Conservation (phyloP, 2,329 filamentous ascomycete species). For the Phoma sp. region DNA sequence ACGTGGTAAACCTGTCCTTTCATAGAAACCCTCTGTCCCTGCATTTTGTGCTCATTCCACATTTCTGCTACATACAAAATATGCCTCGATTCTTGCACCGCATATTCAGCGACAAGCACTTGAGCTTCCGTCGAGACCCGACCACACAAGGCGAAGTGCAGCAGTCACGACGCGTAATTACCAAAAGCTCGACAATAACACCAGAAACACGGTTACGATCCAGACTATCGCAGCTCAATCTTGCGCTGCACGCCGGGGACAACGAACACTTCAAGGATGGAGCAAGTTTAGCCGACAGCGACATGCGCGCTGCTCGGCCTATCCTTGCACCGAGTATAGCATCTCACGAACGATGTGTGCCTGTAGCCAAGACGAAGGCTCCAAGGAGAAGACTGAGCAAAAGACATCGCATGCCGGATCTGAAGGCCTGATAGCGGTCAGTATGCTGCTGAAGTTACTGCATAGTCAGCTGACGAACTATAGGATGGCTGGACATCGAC, state of each 20-base stretch:
- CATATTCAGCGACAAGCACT: slow-evolving; percentile 29
- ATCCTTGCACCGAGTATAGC: slow-evolving; percentile 26
- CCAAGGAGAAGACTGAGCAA: slow-evolving; percentile 29
- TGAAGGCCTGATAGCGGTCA: slow-evolving; percentile 7
- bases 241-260: slow-evolving; percentile 18
- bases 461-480: not conserved
- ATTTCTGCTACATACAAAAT: not conserved
- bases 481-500: not conserved
- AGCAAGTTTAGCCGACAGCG: slow-evolving; percentile 31
- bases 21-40: slow-evolving; percentile 3
- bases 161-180: slow-evolving; percentile 32
- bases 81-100: slow-evolving; percentile 34
- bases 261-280: slow-evolving; percentile 19
- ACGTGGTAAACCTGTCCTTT: slow-evolving; percentile 5
- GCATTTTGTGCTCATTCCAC: not conserved
- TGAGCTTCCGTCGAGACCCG: slow-evolving; percentile 25
- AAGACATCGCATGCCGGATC: slow-evolving; percentile 26
- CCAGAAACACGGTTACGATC: slow-evolving; percentile 20
- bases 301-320: slow-evolving; percentile 20
- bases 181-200: slow-evolving; percentile 17
- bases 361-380: slow-evolving; percentile 12
- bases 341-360: slow-evolving; percentile 15
- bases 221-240: slow-evolving; percentile 20
- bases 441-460: not conserved
- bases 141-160: slow-evolving; percentile 24